phyloP scores from a whole-genome alignment of 2,329 filamentous ascomycete species.

The Diaporthe ampelina region DNA sequence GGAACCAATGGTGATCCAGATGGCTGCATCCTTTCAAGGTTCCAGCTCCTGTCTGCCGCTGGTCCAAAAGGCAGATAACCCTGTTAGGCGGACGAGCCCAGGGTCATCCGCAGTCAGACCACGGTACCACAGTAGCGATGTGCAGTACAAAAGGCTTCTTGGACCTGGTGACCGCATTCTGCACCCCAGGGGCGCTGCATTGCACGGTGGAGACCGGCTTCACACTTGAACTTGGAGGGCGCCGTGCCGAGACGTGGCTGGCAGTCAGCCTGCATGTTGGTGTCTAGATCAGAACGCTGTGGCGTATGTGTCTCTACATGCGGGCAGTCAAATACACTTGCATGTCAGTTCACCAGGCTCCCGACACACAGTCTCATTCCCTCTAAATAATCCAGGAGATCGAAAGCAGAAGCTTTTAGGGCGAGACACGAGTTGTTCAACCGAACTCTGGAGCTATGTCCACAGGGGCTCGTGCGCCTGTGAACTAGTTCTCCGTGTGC shows the following conservation, averaged over 20 bases:
- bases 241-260: background rate
- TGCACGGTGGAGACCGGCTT: slow-evolving; percentile 10
- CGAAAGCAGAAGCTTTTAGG: slow-evolving; percentile 17
- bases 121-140: background rate
- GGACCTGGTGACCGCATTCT: slow-evolving; percentile 2
- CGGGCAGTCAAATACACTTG: slow-evolving; percentile 4
- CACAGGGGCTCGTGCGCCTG: background rate
- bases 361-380: background rate
- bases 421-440: slow-evolving; percentile 2
- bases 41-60: slow-evolving; percentile 22
- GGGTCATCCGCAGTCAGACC: background rate
- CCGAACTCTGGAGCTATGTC: background rate
- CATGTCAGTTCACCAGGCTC: background rate
- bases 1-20: slow-evolving; percentile 10
- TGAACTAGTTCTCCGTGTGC: background rate
- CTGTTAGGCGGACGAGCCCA: background rate
- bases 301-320: slow-evolving; percentile 9
- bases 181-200: slow-evolving; percentile 9
- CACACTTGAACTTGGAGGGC: background rate
- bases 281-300: slow-evolving; percentile 19
- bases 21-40: background rate
- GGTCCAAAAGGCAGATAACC: background rate
- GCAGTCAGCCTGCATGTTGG: background rate
- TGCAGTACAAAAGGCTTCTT: background rate
- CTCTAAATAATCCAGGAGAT: background rate